Evolutionary conservation across 768 basidiomycete genomes (phyloP).

Genomic region (Collybiopsis luxurians): DNA sequence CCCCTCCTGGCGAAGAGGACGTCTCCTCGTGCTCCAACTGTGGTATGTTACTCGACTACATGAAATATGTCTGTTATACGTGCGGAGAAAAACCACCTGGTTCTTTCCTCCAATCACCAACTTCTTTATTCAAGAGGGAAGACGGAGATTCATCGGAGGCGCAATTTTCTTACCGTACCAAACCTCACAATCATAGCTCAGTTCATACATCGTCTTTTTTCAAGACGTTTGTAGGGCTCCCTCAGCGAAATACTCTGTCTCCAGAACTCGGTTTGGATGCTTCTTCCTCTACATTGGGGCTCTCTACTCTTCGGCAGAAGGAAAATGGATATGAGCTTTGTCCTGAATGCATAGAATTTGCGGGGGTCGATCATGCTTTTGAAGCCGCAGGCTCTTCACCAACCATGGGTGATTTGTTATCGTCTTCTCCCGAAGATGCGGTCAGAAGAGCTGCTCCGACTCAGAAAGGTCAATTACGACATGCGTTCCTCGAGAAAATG

Average conservation of each 20-base stretch:
- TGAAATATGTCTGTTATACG: constrained; percentile 86
- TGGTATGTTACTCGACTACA: constrained; percentile 66
- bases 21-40: constrained; percentile 86
- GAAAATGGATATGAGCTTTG: constrained; percentile 80
- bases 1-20: constrained; percentile 52
- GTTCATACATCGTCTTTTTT: constrained; percentile 31
- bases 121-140: constrained; percentile 33
- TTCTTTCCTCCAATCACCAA: constrained; percentile 13
- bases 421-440: constrained; percentile 55
- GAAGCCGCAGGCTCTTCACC: constrained; percentile 54
- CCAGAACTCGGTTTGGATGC: constrained; percentile 17
- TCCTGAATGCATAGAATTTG: constrained; percentile 70
- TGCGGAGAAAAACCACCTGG: constrained; percentile 76
- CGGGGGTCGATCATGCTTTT: constrained; percentile 77
- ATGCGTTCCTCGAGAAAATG: constrained; percentile 83
- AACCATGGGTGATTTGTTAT: constrained; percentile 33
- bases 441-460: constrained; percentile 65
- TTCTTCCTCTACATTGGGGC: constrained; percentile 24
- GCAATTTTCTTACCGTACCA: constrained; percentile 30
- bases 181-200: constrained; percentile 24
- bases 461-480: constrained; percentile 72
- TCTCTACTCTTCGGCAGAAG: constrained; percentile 13
- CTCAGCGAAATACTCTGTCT: constrained; percentile 42
- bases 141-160: constrained; percentile 31
- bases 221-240: constrained; percentile 30